Evolutionary conservation across 2,329 filamentous ascomycete species (phyloP).

Genomic region (Neocucurbitaria cava): DNA sequence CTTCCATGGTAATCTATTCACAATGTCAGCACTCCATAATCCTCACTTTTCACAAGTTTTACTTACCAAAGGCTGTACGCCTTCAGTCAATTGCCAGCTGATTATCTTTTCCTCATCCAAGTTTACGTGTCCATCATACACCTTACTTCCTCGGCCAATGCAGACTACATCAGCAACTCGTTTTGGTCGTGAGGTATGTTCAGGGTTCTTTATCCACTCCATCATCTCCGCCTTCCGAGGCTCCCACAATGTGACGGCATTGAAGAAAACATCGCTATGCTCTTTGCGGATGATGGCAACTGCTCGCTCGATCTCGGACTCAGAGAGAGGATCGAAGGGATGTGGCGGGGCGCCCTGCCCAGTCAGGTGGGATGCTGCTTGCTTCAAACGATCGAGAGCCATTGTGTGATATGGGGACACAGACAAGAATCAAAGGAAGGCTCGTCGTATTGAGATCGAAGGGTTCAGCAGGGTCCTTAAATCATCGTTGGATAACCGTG

Average conservation of each 20-base stretch:
- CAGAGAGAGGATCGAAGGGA: conserved; percentile 79
- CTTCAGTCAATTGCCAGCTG: conserved; percentile 76
- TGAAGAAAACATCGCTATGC: conserved; percentile 78
- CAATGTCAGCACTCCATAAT: conserved; percentile 3
- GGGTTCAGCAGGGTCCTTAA: conserved; percentile 31
- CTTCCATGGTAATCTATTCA: conserved; percentile 83
- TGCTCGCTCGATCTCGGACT: conserved; percentile 74
- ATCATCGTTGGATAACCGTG: conserved; percentile 9
- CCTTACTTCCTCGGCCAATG: conserved; percentile 77
- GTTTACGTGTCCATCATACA: conserved; percentile 84
- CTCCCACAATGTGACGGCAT: conserved; percentile 84
- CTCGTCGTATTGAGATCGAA: conserved; percentile 8
- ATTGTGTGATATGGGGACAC: conserved; percentile 47
- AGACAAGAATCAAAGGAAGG: conserved; percentile 6
- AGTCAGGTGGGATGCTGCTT: conserved; percentile 67
- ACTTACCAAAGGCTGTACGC: conserved; percentile 79
- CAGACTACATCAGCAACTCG: conserved; percentile 84
- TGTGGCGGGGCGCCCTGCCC: conserved; percentile 64
- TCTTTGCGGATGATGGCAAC: conserved; percentile 73
- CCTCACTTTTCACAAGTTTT: not conserved
- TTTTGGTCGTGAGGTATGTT: conserved; percentile 66
- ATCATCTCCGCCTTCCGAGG: conserved; percentile 85
- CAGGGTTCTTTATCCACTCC: conserved; percentile 74
- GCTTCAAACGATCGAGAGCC: conserved; percentile 69
- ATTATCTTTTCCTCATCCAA: conserved; percentile 70